Conservation (phyloP, 306 rosid genomes). For the Geum urbanum region DNA sequence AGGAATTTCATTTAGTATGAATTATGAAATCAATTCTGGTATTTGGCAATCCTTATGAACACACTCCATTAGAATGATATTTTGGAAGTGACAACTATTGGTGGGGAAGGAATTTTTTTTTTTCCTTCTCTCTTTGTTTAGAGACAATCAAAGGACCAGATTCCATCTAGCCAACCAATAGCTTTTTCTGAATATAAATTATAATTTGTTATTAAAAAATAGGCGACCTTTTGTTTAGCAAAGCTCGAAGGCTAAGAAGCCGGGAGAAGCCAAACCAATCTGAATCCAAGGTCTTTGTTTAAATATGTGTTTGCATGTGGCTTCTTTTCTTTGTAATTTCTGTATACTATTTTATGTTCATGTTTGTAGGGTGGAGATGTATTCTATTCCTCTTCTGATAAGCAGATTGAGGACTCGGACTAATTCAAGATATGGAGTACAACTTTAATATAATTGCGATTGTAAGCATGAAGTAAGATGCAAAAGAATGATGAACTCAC, state of each 20-base stretch:
- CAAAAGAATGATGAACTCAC: no score
- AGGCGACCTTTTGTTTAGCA: no score
- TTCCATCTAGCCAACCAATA: slow-evolving; percentile 10
- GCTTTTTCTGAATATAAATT: neutral
- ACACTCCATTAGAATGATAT: neutral
- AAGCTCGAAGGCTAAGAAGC: no score
- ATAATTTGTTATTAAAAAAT: no score
- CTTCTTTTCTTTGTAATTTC: neutral
- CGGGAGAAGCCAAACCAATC: no score
- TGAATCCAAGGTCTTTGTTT: no score
- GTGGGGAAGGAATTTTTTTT: slow-evolving; percentile 6
- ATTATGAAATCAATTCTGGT: neutral
- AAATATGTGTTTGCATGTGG: neutral
- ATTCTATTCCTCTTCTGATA: no score
- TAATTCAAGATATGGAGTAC: no score
- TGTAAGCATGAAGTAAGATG: neutral
- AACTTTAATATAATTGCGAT: no score
- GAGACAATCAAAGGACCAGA: slow-evolving; percentile 19
- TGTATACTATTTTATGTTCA: neutral
- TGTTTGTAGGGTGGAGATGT: neutral
- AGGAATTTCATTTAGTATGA: neutral
- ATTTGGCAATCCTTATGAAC: neutral
- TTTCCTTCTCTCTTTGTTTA: slow-evolving; percentile 2
- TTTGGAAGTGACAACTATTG: neutral
- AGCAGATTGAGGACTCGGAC: no score